These are phyloP conservation scores for Corymbia citriodora DNA, from an alignment of 441 rosid species.

Conservation along the genomic window DNA sequence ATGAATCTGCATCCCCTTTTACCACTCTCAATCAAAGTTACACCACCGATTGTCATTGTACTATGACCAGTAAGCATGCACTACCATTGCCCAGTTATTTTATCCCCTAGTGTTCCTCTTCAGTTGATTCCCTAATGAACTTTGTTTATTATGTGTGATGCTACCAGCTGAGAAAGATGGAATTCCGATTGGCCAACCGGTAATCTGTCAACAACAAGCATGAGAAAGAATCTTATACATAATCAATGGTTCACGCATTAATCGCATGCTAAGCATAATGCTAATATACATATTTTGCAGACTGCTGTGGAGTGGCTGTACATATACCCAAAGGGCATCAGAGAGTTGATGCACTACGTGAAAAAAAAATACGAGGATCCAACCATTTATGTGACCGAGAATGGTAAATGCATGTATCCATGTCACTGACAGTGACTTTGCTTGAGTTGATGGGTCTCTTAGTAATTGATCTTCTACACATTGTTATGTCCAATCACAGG, in stretches of 20 bases:
- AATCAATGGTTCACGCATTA: background rate
- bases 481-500: background rate
- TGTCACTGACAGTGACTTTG: background rate
- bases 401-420: background rate
- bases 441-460: background rate
- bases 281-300: background rate
- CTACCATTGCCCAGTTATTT: background rate
- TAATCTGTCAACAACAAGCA: background rate
- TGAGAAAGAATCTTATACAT: background rate
- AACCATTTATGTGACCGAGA: slow-evolving; percentile 11
- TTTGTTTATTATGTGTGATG: background rate
- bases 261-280: background rate
- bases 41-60: slow-evolving; percentile 3
- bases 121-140: background rate
- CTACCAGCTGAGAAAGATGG: slow-evolving; percentile 2
- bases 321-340: slow-evolving; percentile 18
- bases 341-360: slow-evolving; percentile 7
- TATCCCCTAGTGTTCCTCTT: background rate
- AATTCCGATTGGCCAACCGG: slow-evolving; percentile 1
- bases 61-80: background rate
- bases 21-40: background rate
- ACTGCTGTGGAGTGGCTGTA: slow-evolving; percentile 8
- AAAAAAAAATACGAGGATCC: slow-evolving; percentile 19
- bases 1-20: background rate
- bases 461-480: background rate